These are phyloP conservation scores for Pseudocercospora vitis DNA, from an alignment of 2,329 filamentous ascomycete genomes.

Conservation along the genomic window DNA sequence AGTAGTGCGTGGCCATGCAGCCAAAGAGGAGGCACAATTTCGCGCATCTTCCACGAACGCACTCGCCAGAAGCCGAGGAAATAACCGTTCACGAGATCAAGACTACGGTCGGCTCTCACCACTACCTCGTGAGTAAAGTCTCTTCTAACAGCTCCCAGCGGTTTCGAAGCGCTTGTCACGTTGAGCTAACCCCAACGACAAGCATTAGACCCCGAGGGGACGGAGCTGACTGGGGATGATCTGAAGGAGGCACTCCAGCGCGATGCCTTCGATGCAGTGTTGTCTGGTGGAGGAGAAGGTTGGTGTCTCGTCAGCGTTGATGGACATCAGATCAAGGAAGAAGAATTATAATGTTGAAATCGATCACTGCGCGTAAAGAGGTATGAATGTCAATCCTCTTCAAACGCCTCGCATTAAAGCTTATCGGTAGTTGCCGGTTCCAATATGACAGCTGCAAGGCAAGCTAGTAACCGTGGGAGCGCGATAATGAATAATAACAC, in stretches of 20 bases:
- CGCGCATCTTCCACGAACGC: not conserved
- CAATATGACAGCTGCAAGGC: too few relatives aligned
- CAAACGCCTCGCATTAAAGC: too few relatives aligned
- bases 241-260: slow-evolving; percentile 24
- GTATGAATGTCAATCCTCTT: not conserved
- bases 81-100: not conserved
- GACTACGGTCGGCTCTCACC: slow-evolving; percentile 13
- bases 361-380: not conserved
- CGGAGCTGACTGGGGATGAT: slow-evolving; percentile 7
- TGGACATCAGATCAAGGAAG: slow-evolving; percentile 33
- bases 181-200: too few relatives aligned
- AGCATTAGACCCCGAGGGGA: not conserved
- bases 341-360: slow-evolving; percentile 31
- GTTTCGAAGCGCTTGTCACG: not conserved
- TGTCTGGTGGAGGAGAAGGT: slow-evolving; percentile 19
- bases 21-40: not conserved
- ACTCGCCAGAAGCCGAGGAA: not conserved
- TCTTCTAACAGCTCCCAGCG: not conserved
- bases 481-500: too few relatives aligned
- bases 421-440: too few relatives aligned
- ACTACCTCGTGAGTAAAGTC: not conserved
- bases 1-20: not conserved
- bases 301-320: slow-evolving; percentile 35
- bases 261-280: slow-evolving; percentile 31
- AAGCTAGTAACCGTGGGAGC: too few relatives aligned